Conservation (phyloP, 768 basidiomycete genomes). For the Saitozyma podzolica region DNA sequence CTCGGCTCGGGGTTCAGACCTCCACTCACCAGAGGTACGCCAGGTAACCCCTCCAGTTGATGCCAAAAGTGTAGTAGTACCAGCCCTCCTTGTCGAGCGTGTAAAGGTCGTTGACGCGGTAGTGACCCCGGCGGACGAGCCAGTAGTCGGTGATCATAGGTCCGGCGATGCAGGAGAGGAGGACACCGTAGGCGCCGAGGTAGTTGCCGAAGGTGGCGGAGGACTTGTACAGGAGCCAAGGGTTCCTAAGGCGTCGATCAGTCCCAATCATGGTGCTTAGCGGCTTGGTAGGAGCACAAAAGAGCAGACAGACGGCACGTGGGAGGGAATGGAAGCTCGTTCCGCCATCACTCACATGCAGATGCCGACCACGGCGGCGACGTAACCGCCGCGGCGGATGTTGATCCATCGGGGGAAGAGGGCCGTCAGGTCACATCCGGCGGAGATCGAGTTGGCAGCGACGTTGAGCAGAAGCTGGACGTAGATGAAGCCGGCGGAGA, state of each 20-base stretch:
- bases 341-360: slow-evolving; percentile 58
- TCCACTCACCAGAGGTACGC: slow-evolving; percentile 36
- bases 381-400: slow-evolving; percentile 79
- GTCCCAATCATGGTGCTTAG: slow-evolving; percentile 56
- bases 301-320: not conserved
- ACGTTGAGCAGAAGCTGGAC: slow-evolving; percentile 60
- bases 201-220: slow-evolving; percentile 78
- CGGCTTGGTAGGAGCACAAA: not conserved
- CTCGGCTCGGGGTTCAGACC: slow-evolving; percentile 54
- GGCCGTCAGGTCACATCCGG: slow-evolving; percentile 79
- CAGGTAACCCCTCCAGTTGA: slow-evolving; percentile 66
- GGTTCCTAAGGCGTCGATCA: slow-evolving; percentile 18
- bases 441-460: slow-evolving; percentile 77
- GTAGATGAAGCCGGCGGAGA: slow-evolving; percentile 67
- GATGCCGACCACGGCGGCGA: slow-evolving; percentile 75
- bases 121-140: slow-evolving; percentile 67
- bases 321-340: not conserved
- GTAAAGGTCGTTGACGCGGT: slow-evolving; percentile 73
- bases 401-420: slow-evolving; percentile 76
- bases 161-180: slow-evolving; percentile 66
- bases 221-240: slow-evolving; percentile 66
- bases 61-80: slow-evolving; percentile 73
- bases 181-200: slow-evolving; percentile 79
- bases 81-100: slow-evolving; percentile 60
- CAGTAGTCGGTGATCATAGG: slow-evolving; percentile 84